phyloP scores from a whole-genome alignment of 1,139 yeast species.

The Ashbya aceris region DNA sequence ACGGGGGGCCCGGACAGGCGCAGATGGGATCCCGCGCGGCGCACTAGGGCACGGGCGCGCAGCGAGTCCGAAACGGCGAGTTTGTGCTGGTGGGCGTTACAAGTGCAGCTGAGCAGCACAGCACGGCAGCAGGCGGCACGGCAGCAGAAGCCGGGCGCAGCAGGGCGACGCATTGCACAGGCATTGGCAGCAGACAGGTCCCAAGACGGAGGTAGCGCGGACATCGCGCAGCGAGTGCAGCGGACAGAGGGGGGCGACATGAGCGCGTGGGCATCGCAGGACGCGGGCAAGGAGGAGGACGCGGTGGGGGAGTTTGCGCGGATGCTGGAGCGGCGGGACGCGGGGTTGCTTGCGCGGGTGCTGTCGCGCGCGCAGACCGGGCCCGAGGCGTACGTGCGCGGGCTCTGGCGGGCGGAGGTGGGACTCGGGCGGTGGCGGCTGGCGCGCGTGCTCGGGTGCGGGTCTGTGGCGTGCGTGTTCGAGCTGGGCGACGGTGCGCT shows the following conservation, averaged over 20 bases:
- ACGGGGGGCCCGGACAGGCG: no score
- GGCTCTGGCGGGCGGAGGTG: not conserved
- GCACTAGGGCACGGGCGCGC: no score
- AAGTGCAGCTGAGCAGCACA: no score
- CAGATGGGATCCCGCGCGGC: no score
- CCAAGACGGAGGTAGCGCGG: not conserved
- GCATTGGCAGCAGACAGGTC: no score
- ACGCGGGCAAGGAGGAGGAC: not conserved
- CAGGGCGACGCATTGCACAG: no score
- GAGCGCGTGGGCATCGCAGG: not conserved
- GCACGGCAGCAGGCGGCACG: no score
- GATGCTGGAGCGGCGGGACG: constrained; percentile 1
- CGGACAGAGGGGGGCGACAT: not conserved
- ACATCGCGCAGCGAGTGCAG: not conserved
- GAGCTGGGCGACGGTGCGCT: not conserved
- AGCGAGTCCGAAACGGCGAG: no score
- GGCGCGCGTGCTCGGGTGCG: not conserved
- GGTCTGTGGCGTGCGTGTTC: constrained; percentile 2
- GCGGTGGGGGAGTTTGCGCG: constrained; percentile 1
- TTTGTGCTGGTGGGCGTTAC: no score
- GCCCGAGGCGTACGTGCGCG: not conserved
- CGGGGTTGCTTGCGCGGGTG: not conserved
- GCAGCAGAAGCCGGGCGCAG: no score
- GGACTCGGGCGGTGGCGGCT: not conserved
- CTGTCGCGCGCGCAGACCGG: not conserved